These are phyloP conservation scores for Aspergillus floridensis DNA, from an alignment of 2,329 filamentous ascomycete genomes.

Conservation along the genomic window DNA sequence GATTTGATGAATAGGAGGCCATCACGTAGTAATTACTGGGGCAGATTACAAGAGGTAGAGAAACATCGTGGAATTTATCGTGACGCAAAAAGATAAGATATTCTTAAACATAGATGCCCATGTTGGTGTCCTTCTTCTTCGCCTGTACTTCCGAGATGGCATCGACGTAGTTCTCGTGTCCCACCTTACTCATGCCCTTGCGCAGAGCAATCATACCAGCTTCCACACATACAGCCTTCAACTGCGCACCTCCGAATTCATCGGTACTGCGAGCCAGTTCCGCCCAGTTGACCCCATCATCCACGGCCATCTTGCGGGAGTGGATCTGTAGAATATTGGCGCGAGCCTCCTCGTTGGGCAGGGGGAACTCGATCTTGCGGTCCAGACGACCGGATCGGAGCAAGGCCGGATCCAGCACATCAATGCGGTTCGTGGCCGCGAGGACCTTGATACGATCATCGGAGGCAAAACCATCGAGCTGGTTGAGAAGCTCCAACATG, in stretches of 20 bases:
- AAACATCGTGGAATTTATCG: conserved; percentile 2
- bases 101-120: conserved; percentile 44
- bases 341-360: conserved; percentile 95
- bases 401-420: conserved; percentile 87
- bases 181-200: conserved; percentile 92
- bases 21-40: background rate
- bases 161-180: conserved; percentile 98
- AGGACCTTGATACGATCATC: conserved; percentile 96
- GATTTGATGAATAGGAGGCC: no score
- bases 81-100: background rate
- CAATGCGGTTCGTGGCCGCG: conserved; percentile 89
- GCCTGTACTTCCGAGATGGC: conserved; percentile 86
- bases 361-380: conserved; percentile 95
- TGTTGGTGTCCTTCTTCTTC: conserved; percentile 81
- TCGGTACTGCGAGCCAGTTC: conserved; percentile 95
- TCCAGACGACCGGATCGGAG: conserved; percentile 90
- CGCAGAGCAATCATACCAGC: conserved; percentile 98
- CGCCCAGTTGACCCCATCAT: conserved; percentile 89
- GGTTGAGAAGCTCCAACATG: conserved; percentile 97
- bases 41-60: background rate
- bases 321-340: conserved; percentile 98
- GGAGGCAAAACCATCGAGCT: conserved; percentile 95
- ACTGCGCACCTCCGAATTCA: conserved; percentile 94
- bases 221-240: conserved; percentile 98
- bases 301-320: conserved; percentile 96